phyloP scores from a whole-genome alignment of 2,329 filamentous ascomycete genomes.

The Cladosporium oxysporum region DNA sequence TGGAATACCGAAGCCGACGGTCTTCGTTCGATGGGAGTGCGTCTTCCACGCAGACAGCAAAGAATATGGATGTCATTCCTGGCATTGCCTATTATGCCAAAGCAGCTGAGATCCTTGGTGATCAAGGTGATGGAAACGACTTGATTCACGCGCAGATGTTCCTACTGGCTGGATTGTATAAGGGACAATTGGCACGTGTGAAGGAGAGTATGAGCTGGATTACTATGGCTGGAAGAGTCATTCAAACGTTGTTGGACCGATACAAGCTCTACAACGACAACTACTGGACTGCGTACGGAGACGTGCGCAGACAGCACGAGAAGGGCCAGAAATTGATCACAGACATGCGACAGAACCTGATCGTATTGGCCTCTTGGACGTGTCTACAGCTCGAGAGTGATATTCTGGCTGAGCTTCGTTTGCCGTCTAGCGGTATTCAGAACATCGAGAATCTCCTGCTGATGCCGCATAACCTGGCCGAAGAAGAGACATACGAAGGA shows the following conservation, averaged over 20 bases:
- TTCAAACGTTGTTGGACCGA: slow-evolving; percentile 74
- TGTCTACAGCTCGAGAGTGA: slow-evolving; percentile 93
- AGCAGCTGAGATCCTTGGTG: slow-evolving; percentile 82
- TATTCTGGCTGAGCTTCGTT: slow-evolving; percentile 78
- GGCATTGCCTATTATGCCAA: slow-evolving; percentile 88
- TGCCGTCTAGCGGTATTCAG: slow-evolving; percentile 63
- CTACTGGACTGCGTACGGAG: slow-evolving; percentile 39
- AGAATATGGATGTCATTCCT: slow-evolving; percentile 73
- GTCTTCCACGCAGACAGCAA: slow-evolving; percentile 16
- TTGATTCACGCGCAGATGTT: slow-evolving; percentile 82
- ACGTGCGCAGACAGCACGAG: slow-evolving; percentile 36
- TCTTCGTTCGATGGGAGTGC: slow-evolving; percentile 35
- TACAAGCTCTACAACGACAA: slow-evolving; percentile 49
- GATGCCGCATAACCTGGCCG: slow-evolving; percentile 60
- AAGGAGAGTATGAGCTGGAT: slow-evolving; percentile 81
- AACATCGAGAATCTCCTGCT: slow-evolving; percentile 63
- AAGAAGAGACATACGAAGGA: slow-evolving; percentile 31
- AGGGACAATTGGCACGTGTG: slow-evolving; percentile 82
- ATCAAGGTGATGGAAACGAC: slow-evolving; percentile 74
- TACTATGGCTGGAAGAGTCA: slow-evolving; percentile 59
- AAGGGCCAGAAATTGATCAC: slow-evolving; percentile 33
- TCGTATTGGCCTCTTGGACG: slow-evolving; percentile 80
- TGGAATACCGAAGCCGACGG: slow-evolving; percentile 34
- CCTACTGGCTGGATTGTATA: slow-evolving; percentile 83
- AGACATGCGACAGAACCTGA: slow-evolving; percentile 42